These are phyloP conservation scores for Alternaria burnsii DNA, from an alignment of 2,329 filamentous ascomycete genomes.

Conservation along the genomic window DNA sequence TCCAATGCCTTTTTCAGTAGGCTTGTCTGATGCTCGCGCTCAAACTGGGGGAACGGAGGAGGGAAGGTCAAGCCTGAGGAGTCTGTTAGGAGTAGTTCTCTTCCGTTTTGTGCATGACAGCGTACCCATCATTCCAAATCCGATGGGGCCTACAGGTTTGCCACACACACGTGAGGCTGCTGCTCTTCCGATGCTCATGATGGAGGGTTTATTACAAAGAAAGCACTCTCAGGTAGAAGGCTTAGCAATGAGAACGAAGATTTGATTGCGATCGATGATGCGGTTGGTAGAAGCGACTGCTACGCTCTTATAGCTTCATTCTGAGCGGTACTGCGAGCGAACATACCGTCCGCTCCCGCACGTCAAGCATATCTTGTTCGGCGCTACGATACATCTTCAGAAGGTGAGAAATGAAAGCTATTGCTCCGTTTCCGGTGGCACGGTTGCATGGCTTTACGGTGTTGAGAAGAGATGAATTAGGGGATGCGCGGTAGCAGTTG, in stretches of 20 bases:
- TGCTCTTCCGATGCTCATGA: background rate
- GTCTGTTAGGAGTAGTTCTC: background rate
- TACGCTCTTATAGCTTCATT: background rate
- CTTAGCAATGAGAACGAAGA: background rate
- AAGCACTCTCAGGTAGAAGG: background rate
- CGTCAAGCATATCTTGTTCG: background rate
- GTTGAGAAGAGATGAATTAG: too few relatives aligned
- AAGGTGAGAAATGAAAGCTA: background rate
- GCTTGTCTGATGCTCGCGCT: conserved; percentile 39
- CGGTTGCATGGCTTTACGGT: background rate
- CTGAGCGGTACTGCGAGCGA: background rate
- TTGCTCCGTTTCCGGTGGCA: background rate
- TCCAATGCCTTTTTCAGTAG: conserved; percentile 48
- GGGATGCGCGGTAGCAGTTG: background rate
- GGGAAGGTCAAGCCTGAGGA: background rate
- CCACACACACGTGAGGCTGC: background rate
- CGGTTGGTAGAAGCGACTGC: background rate
- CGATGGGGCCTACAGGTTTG: conserved; percentile 10
- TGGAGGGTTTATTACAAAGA: background rate
- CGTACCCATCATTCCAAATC: conserved; percentile 11
- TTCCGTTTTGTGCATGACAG: background rate
- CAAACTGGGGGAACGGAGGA: background rate
- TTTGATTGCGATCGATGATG: background rate
- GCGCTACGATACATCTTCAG: too few relatives aligned
- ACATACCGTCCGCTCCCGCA: background rate